phyloP scores from a whole-genome alignment of 768 basidiomycete genomes.

The Phlebiopsis flavidoalba region DNA sequence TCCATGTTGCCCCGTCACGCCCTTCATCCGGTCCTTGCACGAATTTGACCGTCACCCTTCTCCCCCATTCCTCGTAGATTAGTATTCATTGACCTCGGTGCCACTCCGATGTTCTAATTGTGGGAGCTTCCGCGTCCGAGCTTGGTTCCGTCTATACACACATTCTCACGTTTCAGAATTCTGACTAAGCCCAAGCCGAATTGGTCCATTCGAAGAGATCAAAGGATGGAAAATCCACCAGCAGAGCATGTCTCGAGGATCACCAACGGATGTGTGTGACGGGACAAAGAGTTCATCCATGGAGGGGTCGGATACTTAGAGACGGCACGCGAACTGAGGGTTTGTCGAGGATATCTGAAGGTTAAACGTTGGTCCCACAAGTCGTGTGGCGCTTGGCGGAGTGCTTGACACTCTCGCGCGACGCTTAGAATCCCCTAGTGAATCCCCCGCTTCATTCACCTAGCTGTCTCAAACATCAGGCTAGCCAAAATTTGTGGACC shows the following conservation, averaged over 20 bases:
- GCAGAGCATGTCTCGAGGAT: slow-evolving; percentile 56
- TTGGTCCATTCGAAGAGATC: slow-evolving; percentile 53
- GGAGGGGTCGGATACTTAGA: slow-evolving; percentile 61
- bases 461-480: slow-evolving; percentile 78
- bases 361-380: slow-evolving; percentile 37
- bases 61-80: background rate
- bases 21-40: background rate
- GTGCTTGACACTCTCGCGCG: background rate
- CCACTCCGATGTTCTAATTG: slow-evolving; percentile 19
- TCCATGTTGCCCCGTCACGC: background rate
- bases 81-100: background rate
- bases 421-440: slow-evolving; percentile 45
- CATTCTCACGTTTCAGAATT: slow-evolving; percentile 59
- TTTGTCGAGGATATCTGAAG: slow-evolving; percentile 67
- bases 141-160: slow-evolving; percentile 76
- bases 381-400: background rate
- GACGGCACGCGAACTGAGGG: slow-evolving; percentile 64
- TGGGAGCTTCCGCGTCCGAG: slow-evolving; percentile 58
- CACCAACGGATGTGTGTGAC: slow-evolving; percentile 57
- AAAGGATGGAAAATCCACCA: slow-evolving; percentile 65
- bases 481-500: too few species aligned
- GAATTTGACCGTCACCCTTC: background rate
- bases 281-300: slow-evolving; percentile 77
- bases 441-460: slow-evolving; percentile 61
- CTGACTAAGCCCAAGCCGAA: slow-evolving; percentile 40